Evolutionary conservation across 2,329 filamentous ascomycete genomes (phyloP).

Genomic region (Cytospora mali): DNA sequence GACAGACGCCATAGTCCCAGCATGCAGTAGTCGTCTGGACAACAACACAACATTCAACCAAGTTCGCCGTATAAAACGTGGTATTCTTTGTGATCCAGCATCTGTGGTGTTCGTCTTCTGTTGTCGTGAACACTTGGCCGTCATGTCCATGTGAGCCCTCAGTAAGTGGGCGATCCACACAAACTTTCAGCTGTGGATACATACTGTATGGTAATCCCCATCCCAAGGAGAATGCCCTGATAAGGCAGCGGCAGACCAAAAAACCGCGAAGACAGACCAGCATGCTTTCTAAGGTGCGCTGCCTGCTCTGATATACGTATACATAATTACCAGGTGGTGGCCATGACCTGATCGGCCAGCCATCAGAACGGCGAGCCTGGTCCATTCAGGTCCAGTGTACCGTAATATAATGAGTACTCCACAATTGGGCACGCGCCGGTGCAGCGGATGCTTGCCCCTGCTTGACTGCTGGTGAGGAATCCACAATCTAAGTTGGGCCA

Average conservation of each 20-base stretch:
- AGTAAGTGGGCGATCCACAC: neutral
- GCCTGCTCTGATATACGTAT: neutral
- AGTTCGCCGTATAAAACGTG: too few relatives aligned
- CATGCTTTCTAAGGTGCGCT: neutral
- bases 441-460: slow-evolving; percentile 21
- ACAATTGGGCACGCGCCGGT: slow-evolving; percentile 22
- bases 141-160: neutral
- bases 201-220: neutral
- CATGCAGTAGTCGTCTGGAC: neutral
- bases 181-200: neutral
- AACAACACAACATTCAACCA: neutral
- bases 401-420: slow-evolving; percentile 4
- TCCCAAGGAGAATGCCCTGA: neutral
- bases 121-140: neutral
- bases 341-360: neutral
- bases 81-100: too few relatives aligned
- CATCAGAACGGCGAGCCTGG: neutral
- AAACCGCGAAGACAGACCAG: neutral
- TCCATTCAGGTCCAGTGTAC: neutral
- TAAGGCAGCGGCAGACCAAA: neutral
- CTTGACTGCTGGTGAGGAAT: slow-evolving; percentile 7
- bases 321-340: neutral
- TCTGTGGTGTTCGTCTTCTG: neutral
- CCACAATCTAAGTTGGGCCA: slow-evolving; percentile 23
- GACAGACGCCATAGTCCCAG: neutral